Evolutionary conservation across 1,284 basidiomycete species (phyloP), one percentile per base, ranked within the genome.

Genomic region (Bjerkandera adusta): DNA sequence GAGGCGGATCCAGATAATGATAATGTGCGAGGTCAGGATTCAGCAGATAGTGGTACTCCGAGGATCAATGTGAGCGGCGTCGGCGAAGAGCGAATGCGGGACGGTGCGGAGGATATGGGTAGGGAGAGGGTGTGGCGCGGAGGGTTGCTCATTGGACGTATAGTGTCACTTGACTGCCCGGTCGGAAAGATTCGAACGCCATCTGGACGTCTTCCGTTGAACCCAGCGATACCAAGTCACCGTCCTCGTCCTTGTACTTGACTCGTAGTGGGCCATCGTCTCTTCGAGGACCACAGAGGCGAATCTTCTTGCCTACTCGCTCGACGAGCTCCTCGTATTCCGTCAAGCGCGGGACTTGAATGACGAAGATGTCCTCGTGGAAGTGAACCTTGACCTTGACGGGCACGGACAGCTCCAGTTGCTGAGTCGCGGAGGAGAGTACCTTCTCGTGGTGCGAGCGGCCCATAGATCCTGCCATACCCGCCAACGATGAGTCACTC

Each of bases 301-400:
- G 79, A 56, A 97, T 91, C 77, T 98, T 98, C 70, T 87, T 86
- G 24, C 89, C 83, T 3, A 98, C 92, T 64, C 89, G 89, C 61
- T 94, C 89, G 49, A 94, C 83, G 38, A 99, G 74, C 29, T 92
- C 88, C 47, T 71, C 72, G 64, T 87, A 96, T 58, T 88, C 79
- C 16, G 89, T 89, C 48, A 74, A 68, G 32, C 85, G 75, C 29
- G 91, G 77, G 10, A 96, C 89, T 63, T 93, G 90, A 50, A 98
- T 90, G 52, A 94, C 86, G 63, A 95, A 97, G 43, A 92, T 85
- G 62, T 97, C 94, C 57, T 92, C 85, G 58, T 87, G 81, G 71
- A 85, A 93, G 65, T 87, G 84, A 45, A 96, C 89, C 66, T 92
- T 92, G 59, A 94, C 83, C 65, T 91, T 89, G 32, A 93, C 83